These are phyloP conservation scores for Saccharum spontaneum DNA, from an alignment of 176 grass and related monocot species.

Conservation along the genomic window DNA sequence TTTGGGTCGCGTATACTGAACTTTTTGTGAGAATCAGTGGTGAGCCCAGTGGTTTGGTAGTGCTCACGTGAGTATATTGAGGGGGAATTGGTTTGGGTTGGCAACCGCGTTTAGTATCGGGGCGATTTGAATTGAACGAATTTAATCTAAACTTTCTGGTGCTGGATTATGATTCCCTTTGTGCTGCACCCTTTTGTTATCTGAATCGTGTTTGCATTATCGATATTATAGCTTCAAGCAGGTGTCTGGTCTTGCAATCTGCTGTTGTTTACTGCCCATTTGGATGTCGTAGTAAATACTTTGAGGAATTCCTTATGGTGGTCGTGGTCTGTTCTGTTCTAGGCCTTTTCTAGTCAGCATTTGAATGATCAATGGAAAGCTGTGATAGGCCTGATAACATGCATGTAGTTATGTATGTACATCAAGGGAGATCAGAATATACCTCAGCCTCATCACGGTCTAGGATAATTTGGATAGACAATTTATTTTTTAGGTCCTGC, in stretches of 20 bases:
- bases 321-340: not conserved
- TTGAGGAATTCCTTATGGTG: not conserved
- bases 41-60: not conserved
- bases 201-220: slow-evolving; percentile 11
- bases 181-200: not conserved
- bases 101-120: not conserved
- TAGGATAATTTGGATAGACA: not conserved
- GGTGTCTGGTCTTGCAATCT: not conserved
- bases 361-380: not conserved
- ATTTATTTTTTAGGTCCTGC: not conserved
- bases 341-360: not conserved
- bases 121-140: not conserved
- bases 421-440: not conserved
- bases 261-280: not conserved
- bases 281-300: not conserved
- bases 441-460: not conserved
- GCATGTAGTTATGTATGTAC: not conserved
- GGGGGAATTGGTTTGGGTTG: not conserved
- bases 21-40: not conserved
- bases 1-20: not conserved
- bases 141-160: not conserved
- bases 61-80: not conserved
- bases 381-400: not conserved
- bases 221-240: not conserved
- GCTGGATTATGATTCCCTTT: not conserved